These are phyloP conservation scores for Periconia macrospinosa DNA, from an alignment of 2,329 filamentous ascomycete species.

Conservation along the genomic window DNA sequence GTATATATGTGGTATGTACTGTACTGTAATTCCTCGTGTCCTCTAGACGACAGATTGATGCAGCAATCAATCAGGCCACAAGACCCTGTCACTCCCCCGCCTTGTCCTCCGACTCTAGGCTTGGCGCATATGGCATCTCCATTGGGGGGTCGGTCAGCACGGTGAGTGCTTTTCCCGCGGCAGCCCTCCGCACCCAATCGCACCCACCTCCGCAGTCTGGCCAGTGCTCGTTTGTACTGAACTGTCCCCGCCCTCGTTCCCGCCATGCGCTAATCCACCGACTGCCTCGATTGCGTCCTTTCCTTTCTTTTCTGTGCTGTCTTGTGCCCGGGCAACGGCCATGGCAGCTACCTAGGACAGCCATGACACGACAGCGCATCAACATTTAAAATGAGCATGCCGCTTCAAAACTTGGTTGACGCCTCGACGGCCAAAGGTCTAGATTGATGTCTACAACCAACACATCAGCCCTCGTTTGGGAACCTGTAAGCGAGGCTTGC, in stretches of 20 bases:
- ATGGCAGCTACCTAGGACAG: no score
- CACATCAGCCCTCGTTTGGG: neutral
- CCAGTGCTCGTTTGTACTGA: neutral
- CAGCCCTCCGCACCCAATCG: conserved; percentile 18
- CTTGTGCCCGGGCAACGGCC: no score
- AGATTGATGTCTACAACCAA: neutral
- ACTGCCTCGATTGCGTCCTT: neutral
- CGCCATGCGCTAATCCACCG: neutral
- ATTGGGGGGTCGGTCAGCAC: conserved; percentile 13
- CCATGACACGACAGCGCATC: no score
- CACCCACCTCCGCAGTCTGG: neutral
- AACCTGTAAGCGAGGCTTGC: neutral
- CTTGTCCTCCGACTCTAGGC: neutral
- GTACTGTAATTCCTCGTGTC: neutral
- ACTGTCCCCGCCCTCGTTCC: conserved; percentile 1
- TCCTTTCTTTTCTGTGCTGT: no score
- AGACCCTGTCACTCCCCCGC: conserved; percentile 4
- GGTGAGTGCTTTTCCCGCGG: conserved; percentile 21
- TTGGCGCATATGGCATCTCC: conserved; percentile 29
- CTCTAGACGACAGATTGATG: neutral
- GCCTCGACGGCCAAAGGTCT: neutral
- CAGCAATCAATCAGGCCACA: neutral
- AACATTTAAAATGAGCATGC: no score
- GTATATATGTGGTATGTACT: no score
- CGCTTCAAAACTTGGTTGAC: no score